Base-by-base conservation (phyloP, 176 grass and related monocot genomes). In the Paspalum notatum region DNA sequence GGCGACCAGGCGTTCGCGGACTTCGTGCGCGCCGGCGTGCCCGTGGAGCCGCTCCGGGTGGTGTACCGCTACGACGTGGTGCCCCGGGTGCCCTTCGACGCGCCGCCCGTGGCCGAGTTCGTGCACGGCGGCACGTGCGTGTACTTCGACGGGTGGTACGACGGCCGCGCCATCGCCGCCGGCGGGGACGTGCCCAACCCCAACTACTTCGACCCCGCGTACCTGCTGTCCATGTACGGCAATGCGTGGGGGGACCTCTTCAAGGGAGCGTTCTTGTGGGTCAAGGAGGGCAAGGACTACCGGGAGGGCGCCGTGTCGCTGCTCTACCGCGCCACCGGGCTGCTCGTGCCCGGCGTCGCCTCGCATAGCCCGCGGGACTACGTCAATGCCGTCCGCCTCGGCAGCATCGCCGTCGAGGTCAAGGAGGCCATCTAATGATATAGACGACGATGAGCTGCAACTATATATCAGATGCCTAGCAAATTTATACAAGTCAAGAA, bases 41-140 rank as follows among this genome's bases (percentile, higher is more conserved):
- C 63, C 42, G 25, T 18, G 72, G 21, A 42, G 6, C 21, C 43
- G 14, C 48, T 54, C 15, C 81, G 95, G 8, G 75, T 86, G 52
- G 92, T 98, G 27, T 98, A 98, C 85, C 87, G 95, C 12, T 94
- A 87, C 85, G 92, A 98, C 71, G 6, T 98, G 11, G 86, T 98
- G 14, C 86, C 95, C 0, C 79, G 92, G 2, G 62, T 98, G 38
- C 95, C 95, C 10, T 95, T 91, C 57, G 88, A 95, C 74, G 42
- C 70, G 39, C 87, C 73, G 64, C 62, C 65, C 9, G 7, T 87
- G 1, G 81, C 87, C 0, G 63, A 73, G 20, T 95, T 12, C 86
- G 58, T 16, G 24, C 95, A 98, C 68, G 87, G 84, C 2, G 92
- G 92, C 0, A 47, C 47, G 0, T 94, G 92, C 83, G 59, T 87